Percentiles rank a stretch among this genome's conserved stretches.
Conservation (phyloP, 2,329 filamentous ascomycete genomes). For the Emergomyces africanus region DNA sequence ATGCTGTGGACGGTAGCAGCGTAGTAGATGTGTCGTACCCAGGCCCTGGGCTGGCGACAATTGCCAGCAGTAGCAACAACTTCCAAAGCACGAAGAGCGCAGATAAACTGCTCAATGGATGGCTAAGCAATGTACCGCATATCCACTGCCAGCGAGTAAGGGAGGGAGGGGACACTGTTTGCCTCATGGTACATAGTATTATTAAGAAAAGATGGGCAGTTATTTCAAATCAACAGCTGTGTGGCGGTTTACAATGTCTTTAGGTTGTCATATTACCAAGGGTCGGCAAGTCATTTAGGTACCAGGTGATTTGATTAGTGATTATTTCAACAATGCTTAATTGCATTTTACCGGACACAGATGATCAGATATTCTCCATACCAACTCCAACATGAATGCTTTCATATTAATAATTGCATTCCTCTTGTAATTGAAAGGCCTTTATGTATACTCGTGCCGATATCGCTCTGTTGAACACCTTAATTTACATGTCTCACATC, state of each 20-base stretch:
- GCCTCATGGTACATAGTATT: slow-evolving; percentile 1
- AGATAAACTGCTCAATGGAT: slow-evolving; percentile 23
- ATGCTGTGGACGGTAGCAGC: slow-evolving; percentile 28
- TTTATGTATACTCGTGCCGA: background rate
- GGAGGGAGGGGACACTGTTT: background rate
- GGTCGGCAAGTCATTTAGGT: too few species aligned
- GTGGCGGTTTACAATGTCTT: background rate
- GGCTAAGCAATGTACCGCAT: slow-evolving; percentile 7
- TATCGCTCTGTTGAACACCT: too few species aligned
- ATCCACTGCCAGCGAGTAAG: background rate
- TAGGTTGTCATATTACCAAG: too few species aligned
- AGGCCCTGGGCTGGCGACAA: slow-evolving; percentile 40
- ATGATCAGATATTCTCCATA: background rate
- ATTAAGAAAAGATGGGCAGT: background rate
- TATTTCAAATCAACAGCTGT: background rate
- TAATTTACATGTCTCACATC: background rate
- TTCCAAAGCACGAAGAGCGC: slow-evolving; percentile 44
- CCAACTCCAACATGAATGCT: background rate
- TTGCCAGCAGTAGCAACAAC: slow-evolving; percentile 36
- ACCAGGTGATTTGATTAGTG: too few species aligned
- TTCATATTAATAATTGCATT: background rate
- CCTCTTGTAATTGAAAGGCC: background rate
- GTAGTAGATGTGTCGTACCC: slow-evolving; percentile 53
- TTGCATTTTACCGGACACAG: too few species aligned
- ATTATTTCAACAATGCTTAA: too few species aligned